Conservation (phyloP, 306 rosid species). For the Quercus aquifolioides region DNA sequence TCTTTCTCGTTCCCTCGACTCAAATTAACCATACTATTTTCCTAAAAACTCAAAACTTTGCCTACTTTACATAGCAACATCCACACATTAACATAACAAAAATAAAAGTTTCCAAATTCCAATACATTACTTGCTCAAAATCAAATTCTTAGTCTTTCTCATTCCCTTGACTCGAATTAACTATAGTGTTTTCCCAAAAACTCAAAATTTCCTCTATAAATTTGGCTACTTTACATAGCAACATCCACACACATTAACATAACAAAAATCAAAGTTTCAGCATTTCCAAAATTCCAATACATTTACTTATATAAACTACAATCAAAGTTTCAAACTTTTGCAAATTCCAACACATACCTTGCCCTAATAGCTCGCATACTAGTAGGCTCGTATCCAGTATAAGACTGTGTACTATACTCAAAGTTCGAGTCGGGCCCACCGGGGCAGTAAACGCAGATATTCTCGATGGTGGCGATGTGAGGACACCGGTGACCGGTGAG, state of each 20-base stretch:
- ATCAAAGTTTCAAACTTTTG: background rate
- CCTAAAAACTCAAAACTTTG: too few relatives aligned
- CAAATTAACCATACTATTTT: too few relatives aligned
- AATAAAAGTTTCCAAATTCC: too few relatives aligned
- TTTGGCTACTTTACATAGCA: background rate
- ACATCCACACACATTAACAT: background rate
- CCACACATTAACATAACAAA: too few relatives aligned
- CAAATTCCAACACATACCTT: constrained; percentile 31
- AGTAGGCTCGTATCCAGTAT: constrained; percentile 95
- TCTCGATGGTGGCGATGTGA: constrained; percentile 90
- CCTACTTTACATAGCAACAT: too few relatives aligned
- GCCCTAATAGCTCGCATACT: constrained; percentile 99
- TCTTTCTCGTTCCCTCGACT: too few relatives aligned
- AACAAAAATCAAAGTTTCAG: background rate
- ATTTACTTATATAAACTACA: too few relatives aligned
- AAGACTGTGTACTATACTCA: constrained; percentile 93
- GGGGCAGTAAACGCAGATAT: constrained; percentile 93
- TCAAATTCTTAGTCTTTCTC: too few relatives aligned
- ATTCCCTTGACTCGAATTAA: too few relatives aligned
- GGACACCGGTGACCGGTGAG: constrained; percentile 88
- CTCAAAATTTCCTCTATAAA: background rate
- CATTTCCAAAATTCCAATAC: background rate
- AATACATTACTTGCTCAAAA: too few relatives aligned
- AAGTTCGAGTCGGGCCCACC: constrained; percentile 95
- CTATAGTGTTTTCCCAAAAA: too few relatives aligned